phyloP scores from a whole-genome alignment of 1,284 basidiomycete species.

The Omphalotus olearius region DNA sequence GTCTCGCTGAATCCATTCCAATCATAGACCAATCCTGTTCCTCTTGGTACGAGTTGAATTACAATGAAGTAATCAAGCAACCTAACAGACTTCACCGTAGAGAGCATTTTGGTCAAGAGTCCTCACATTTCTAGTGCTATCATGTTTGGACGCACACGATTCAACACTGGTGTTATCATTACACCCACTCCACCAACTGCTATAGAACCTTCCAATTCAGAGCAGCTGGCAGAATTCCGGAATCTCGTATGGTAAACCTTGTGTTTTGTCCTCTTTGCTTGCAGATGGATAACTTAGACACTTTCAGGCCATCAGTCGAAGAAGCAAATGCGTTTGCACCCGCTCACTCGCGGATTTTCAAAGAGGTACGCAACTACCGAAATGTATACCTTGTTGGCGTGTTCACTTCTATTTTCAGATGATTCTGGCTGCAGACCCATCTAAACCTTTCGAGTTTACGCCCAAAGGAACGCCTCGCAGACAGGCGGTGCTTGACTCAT shows the following conservation, averaged over 20 bases:
- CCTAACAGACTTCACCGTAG: constrained; percentile 5
- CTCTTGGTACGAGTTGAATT: background rate
- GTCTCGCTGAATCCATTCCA: background rate
- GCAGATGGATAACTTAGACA: background rate
- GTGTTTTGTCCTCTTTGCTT: background rate
- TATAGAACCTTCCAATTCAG: background rate
- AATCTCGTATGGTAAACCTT: background rate
- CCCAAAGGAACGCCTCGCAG: constrained; percentile 27
- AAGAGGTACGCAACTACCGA: background rate
- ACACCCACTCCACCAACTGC: constrained; percentile 12
- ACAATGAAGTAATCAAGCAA: background rate
- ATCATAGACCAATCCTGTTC: constrained; percentile 1
- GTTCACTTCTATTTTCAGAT: constrained; percentile 19
- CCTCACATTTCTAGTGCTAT: constrained; percentile 15
- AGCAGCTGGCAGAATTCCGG: background rate
- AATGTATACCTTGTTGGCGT: background rate
- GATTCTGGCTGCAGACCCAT: constrained; percentile 24
- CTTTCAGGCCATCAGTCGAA: background rate
- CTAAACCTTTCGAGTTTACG: constrained; percentile 27
- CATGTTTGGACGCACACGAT: constrained; percentile 20
- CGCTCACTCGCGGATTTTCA: background rate
- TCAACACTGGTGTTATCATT: constrained; percentile 20
- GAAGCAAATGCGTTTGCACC: background rate
- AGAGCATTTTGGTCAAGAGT: constrained; percentile 15
- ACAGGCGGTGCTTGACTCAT: constrained; percentile 21